Evolutionary conservation across 2,329 filamentous ascomycete genomes (phyloP), one percentile per base, ranked within the genome.

Genomic region (Chaetothyriales sp.): DNA sequence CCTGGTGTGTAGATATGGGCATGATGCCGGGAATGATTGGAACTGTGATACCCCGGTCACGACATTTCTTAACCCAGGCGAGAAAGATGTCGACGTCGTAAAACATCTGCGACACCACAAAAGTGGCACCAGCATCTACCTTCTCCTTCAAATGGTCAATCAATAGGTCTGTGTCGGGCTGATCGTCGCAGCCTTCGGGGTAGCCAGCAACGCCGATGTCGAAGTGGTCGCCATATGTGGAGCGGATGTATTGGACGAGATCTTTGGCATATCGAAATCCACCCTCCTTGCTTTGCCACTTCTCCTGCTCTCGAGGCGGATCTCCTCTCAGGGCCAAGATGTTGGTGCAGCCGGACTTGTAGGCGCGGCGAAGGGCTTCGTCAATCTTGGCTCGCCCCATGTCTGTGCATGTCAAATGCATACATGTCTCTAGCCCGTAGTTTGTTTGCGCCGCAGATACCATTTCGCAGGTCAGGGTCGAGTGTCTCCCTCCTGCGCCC

Each of bases 71-170:
- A 39, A 93, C 84, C 92, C 92, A 98, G 49, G 81, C 78, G 49
- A 96, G 70, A 69, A 98, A 98, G 64, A 92, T 90, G 63, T 98
- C 90, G 47, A 80, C 89, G 63, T 98, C 90, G 73, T 98, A 98
- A 70, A 96, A 96, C 92, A 98, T 98, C 71, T 98, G 92, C 0
- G 92, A 96, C 49, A 98, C 86, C 57, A 98, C 85, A 65, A 96
- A 98, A 5, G 84, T 83, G 55, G 84, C 89, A 48, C 92, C 92
- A 53, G 86, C 86, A 65, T 98, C 92, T 32, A 96, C 83, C 73
- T 98, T 98, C 68, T 96, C 85, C 72, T 96, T 96, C 63, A 98
- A 70, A 66, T 96, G 92, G 57, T 92, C 83, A 56, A 98, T 79
- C 62, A 98, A 76, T 53, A 79, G 69, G 46, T 95, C 88, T 49